A percentile compares a stretch with the other conserved stretches of the same genome.
phyloP scores from a whole-genome alignment of 2,329 filamentous ascomycete species.

The Colletotrichum ledebouriae region DNA sequence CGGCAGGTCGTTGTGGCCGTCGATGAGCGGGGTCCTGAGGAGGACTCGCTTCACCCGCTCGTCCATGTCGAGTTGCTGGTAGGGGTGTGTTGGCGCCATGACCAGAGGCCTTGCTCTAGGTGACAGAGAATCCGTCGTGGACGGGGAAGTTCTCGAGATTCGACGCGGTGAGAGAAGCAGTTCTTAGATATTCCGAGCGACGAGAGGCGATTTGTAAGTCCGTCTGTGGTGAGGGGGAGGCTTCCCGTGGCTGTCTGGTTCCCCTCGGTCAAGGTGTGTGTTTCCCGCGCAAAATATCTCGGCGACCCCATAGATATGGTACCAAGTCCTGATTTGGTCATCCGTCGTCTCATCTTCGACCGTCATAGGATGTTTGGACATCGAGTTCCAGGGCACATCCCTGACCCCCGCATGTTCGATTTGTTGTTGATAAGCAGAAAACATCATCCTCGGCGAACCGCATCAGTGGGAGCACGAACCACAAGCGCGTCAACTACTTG shows the following conservation, averaged over 20 bases:
- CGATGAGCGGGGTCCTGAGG: conserved; percentile 49
- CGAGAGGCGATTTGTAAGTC: too few relatives aligned
- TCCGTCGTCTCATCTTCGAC: background rate
- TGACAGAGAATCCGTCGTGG: too few relatives aligned
- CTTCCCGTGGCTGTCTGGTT: background rate
- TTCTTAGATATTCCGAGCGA: too few relatives aligned
- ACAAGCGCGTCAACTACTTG: background rate
- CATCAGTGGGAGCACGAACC: background rate
- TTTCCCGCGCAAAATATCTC: conserved; percentile 31
- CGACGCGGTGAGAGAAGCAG: too few relatives aligned
- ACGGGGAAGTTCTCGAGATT: too few relatives aligned
- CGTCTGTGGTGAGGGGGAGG: background rate
- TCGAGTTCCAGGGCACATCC: conserved; percentile 9
- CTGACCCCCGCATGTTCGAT: background rate
- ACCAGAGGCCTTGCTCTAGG: too few relatives aligned
- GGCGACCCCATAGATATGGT: conserved; percentile 22
- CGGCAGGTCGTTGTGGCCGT: conserved; percentile 53
- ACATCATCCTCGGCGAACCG: background rate
- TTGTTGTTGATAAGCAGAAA: conserved; percentile 11
- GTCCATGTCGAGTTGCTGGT: conserved; percentile 43
- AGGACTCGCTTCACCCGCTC: conserved; percentile 49
- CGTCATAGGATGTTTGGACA: background rate
- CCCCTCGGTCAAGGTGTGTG: conserved; percentile 16
- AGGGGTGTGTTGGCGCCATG: conserved; percentile 31
- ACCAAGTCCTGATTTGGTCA: background rate